Base-by-base conservation (phyloP, 2,329 filamentous ascomycete genomes). In the Aulographum hederae region DNA sequence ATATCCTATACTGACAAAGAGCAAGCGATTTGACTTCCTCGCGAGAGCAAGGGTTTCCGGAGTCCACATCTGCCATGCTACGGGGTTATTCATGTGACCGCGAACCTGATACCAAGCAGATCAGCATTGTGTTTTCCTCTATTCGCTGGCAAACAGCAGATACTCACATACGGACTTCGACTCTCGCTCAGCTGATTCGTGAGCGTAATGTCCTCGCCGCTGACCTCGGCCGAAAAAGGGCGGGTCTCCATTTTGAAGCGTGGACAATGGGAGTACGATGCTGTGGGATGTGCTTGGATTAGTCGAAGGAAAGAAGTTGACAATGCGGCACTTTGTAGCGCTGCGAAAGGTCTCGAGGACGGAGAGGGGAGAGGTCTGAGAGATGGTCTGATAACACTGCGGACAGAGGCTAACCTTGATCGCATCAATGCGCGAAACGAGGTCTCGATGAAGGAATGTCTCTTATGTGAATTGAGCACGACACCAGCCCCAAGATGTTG, bases 1-100 rank as follows among this genome's bases (percentile, higher is more conserved):
- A 60, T 93, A 98, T 30, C 89, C 89, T 46, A 95, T 85, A 50
- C 86, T 91, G 38, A 95, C 62, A 48, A 94, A 95, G 37, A 98
- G 74, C 36, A 93, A 64, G 46, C 84, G 79, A 53, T 95, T 91
- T 43, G 85, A 72, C 43, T 64, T 69, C 51, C 71, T 78, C 12
- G 89, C 86, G 30, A 84, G 63, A 39, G 69, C 67, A 33, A 94
- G 63, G 12, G 81, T 72, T 45, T 84, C 74, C 15, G 76, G 65
- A 41, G 77, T 77, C 63, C 92, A 80, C 37, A 81, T 62, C 61
- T 98, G 89, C 89, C 89, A 98, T 44, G 75, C 73, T 23, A 95
- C 85, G 2, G 75, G 73, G 50, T 91, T 92, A 43, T 77, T 62
- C 50, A 73, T 70, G 50, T 91, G 82, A 30, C 67, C 71, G 34